phyloP scores from a whole-genome alignment of 352 stramenopile genomes.

The Globisporangium echinulatum region DNA sequence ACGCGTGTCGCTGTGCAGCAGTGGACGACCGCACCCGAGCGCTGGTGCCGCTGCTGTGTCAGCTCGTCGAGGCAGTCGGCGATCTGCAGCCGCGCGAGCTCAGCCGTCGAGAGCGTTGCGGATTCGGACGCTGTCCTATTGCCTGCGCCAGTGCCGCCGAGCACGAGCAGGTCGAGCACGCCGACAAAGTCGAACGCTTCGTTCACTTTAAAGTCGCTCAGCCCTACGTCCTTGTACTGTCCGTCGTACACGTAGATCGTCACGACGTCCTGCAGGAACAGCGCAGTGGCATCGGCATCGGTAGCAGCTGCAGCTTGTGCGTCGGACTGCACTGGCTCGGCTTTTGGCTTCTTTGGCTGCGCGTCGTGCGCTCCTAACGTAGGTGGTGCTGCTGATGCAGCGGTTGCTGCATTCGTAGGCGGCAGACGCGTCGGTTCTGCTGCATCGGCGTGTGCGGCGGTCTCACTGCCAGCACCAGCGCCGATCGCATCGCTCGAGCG shows the following conservation, averaged over 20 bases:
- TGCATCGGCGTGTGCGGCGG: neutral
- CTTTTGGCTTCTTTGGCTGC: no score
- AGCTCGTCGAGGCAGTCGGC: constrained; percentile 55
- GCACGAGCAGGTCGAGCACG: constrained; percentile 58
- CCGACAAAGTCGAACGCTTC: constrained; percentile 79
- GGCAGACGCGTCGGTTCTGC: neutral
- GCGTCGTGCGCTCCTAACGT: no score
- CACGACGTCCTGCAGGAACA: constrained; percentile 25
- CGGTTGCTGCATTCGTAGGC: no score
- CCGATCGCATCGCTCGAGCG: constrained; percentile 35
- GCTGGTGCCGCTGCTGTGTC: constrained; percentile 29
- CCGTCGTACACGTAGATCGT: constrained; percentile 72
- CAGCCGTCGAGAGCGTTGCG: constrained; percentile 14
- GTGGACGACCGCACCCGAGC: constrained; percentile 52
- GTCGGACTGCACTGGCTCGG: constrained; percentile 11
- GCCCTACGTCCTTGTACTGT: constrained; percentile 35
- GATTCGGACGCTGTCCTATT: neutral
- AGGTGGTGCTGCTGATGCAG: no score
- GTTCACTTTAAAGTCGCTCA: constrained; percentile 77
- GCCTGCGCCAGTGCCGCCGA: constrained; percentile 5
- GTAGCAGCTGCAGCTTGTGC: neutral
- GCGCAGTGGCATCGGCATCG: neutral
- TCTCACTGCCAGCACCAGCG: neutral
- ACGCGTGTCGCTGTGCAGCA: constrained; percentile 43
- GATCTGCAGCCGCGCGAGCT: constrained; percentile 54